These are phyloP conservation scores for Lentinus polychrous DNA, from an alignment of 1,284 basidiomycete species.

Conservation along the genomic window DNA sequence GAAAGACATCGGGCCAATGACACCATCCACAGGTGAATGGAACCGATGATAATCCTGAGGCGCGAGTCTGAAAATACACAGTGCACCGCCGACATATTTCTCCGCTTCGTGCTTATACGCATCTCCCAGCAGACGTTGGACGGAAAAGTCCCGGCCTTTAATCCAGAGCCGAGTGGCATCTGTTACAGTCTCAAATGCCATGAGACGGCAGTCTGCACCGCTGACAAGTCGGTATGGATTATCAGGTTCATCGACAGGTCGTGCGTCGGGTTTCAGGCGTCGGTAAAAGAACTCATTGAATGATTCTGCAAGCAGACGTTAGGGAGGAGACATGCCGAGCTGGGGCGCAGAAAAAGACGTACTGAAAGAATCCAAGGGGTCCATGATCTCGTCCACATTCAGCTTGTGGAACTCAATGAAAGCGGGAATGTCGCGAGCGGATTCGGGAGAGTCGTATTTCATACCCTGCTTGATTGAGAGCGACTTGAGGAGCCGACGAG, in stretches of 20 bases:
- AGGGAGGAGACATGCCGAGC: background rate
- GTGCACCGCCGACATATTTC: conserved; percentile 68
- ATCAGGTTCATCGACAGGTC: conserved; percentile 70
- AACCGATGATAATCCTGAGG: conserved; percentile 97
- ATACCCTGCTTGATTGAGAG: conserved; percentile 91
- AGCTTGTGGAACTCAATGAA: conserved; percentile 93
- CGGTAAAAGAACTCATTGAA: conserved; percentile 92
- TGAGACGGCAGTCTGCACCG: conserved; percentile 90
- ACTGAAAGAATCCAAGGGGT: conserved; percentile 84
- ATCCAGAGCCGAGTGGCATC: conserved; percentile 94
- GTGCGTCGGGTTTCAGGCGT: conserved; percentile 78
- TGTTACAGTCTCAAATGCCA: conserved; percentile 82
- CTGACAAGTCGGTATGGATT: conserved; percentile 78
- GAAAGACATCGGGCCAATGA: conserved; percentile 72
- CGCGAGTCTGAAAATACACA: conserved; percentile 87
- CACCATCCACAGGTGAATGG: conserved; percentile 87
- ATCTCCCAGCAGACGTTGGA: conserved; percentile 76
- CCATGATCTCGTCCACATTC: conserved; percentile 74
- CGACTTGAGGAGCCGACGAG: conserved; percentile 77
- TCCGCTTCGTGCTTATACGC: conserved; percentile 63
- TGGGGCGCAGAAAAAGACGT: conserved; percentile 20
- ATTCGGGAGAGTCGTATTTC: conserved; percentile 87
- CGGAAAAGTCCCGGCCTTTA: conserved; percentile 91
- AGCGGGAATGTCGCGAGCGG: conserved; percentile 74
- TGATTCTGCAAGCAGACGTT: conserved; percentile 45